Evolutionary conservation across 495 filamentous ascomycete genomes (phyloP), one percentile per base, ranked within the genome.

Genomic region (Polyplosphaeria fusca): DNA sequence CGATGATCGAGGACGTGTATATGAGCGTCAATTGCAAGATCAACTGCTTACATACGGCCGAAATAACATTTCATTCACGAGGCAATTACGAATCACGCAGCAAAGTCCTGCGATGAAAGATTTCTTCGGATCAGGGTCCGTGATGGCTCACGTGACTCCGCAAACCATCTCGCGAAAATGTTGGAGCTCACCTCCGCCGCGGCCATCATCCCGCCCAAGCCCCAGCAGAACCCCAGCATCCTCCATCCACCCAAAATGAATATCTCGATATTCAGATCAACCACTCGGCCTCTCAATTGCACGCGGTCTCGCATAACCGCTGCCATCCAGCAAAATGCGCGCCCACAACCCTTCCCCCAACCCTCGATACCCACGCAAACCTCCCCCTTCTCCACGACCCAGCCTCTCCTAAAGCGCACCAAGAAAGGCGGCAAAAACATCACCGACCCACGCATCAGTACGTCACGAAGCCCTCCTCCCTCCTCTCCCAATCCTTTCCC

Each of bases 361-460:
- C 24, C 48, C 16, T 13, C 14, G 26, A 19, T 26, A 23, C 12
- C 25, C 39, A 11, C 52, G 46, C 57, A 16, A 45, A 38, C 48
- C 13, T 32, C 54, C 7, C 7, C 7, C 26, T 63, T 65, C 58
- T 56, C 43, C 43, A 23, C 58, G 38, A 54, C 63, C 22, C 9
- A 52, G 46, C 7, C 4, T 24, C 25, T 60, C 14, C 22, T 48
- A 47, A 64, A 57, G 47, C 27, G 60, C 16, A n/a, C n/a, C n/a
- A n/a, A n/a, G n/a, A 46, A 57, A 44, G 55, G 47, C 12, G 40
- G 16, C 18, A 57, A 51, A 18, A 52, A 51, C 26, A 25, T 38
- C 5, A 53, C 16, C 3, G 63, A 65, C 32, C 49, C 58, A 23
- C 52, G 63, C 20, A 57, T 65, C 37, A 62, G 63, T 65, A 52